Base-by-base conservation (phyloP, 2,329 filamentous ascomycete genomes). In the Emergomyces orientalis region DNA sequence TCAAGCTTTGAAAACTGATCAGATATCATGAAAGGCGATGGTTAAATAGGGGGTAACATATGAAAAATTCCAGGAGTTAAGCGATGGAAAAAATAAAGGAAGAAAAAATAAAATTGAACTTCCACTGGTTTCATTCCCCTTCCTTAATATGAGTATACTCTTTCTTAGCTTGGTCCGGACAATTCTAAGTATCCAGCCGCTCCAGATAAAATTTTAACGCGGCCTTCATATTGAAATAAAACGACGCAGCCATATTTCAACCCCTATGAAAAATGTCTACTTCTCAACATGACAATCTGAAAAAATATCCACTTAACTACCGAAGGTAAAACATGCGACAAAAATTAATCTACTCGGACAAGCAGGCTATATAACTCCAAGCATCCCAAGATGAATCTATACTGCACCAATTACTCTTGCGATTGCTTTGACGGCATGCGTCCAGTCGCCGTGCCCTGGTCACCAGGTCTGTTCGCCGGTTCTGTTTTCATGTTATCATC, bases 401-500 rank as follows among this genome's bases (percentile, higher is more conserved):
- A n/a, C n/a, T n/a, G n/a, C 19, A 4, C 47, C 47, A 27, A 13
- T 25, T 51, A 51, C 25, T 25, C 22, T 19, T 51, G 47, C 9
- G 30, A 55, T 6, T 55, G 30, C 30, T 59, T 45, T 9, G 2
- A 0, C 11, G 32, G 25, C 37, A 59, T 59, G 7, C 37, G 34
- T n/a, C 56, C 43, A 11, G 60, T 69, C 19, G 69, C 63, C 19
- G 65, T 64, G 55, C 73, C 69, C 47, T 73, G 66, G 27, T 74
- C 71, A 32, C 72, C 72, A 47, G 66, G 63, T 25, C 69, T 70
- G 56, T 64, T 64, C 61, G 71, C 68, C 1, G 68, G 68, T 4
- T 72, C 64, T 4, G 68, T 64, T 63, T 68, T 71, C 27, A 71
- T 58, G 25, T 73, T 75, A 47, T 74, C 72, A 63, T 75, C 74